A percentile compares a stretch with the other conserved stretches of the same genome.
These are phyloP conservation scores for carrot (Daucus carota) DNA, from an alignment of 129 eudicot species.

Conservation along the genomic window DNA sequence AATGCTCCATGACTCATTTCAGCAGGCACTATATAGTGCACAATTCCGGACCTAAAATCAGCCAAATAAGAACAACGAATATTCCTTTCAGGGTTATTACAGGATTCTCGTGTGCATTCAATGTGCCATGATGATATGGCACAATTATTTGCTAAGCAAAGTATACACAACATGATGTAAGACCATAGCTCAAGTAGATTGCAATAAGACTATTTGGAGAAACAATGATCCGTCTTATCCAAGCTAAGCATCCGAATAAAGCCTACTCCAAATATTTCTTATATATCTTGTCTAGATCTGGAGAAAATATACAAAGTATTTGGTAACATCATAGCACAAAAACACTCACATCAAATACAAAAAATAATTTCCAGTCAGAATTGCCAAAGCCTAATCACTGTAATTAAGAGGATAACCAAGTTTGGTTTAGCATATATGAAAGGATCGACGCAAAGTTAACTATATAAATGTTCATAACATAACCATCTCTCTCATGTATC, in stretches of 20 bases:
- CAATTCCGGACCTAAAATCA: constrained; percentile 20
- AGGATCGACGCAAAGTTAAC: not conserved
- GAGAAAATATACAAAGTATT: not conserved
- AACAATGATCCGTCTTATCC: not conserved
- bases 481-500: too few species aligned
- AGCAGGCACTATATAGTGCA: constrained; percentile 9
- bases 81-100: constrained; percentile 40
- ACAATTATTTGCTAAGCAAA: not conserved
- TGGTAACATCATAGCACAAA: not conserved
- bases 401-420: not conserved
- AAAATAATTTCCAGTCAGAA: not conserved
- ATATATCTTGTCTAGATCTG: not conserved
- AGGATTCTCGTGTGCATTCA: constrained; percentile 22
- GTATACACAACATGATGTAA: not conserved
- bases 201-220: not conserved
- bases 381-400: not conserved
- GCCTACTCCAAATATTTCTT: not conserved
- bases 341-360: too few species aligned
- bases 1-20: constrained; percentile 15
- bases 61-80: constrained; percentile 16
- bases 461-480: too few species aligned
- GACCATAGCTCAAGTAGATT: not conserved
- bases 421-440: not conserved
- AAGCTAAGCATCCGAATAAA: not conserved
- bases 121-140: not conserved